phyloP scores from a whole-genome alignment of 2,329 filamentous ascomycete species.

The Byssoonygena ceratinophila region DNA sequence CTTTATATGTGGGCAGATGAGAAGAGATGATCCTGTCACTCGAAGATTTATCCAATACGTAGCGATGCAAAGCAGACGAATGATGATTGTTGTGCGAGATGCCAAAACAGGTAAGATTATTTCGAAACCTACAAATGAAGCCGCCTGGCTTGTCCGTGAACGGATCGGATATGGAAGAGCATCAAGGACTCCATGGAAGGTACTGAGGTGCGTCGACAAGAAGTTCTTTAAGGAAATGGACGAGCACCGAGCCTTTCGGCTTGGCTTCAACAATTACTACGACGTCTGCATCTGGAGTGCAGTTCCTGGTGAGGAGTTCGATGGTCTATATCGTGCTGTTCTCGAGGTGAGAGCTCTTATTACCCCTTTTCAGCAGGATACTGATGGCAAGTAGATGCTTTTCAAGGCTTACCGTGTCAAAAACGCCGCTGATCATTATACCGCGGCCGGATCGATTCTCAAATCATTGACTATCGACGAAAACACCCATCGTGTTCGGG shows the following conservation, averaged over 20 bases:
- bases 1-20: conserved; percentile 36
- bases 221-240: conserved; percentile 36
- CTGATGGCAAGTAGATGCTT: conserved; percentile 23
- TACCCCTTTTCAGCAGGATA: not conserved
- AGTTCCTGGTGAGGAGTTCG: conserved; percentile 25
- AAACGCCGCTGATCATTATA: conserved; percentile 4
- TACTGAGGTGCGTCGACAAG: conserved; percentile 27
- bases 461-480: conserved; percentile 30
- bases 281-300: conserved; percentile 37
- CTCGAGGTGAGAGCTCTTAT: conserved; percentile 21
- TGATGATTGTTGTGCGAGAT: conserved; percentile 36
- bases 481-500: conserved; percentile 27
- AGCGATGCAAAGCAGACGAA: conserved; percentile 29
- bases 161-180: conserved; percentile 34
- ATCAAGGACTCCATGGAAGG: conserved; percentile 30
- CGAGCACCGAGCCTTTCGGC: conserved; percentile 27
- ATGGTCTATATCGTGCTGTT: conserved; percentile 22
- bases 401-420: conserved; percentile 31
- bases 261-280: conserved; percentile 37
- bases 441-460: conserved; percentile 23
- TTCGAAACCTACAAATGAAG: conserved; percentile 29
- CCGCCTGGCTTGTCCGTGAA: conserved; percentile 33
- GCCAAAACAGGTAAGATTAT: conserved; percentile 32
- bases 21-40: conserved; percentile 33
- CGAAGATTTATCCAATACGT: conserved; percentile 38